Conservation (phyloP, 2,329 filamentous ascomycete genomes). For the Helminthosporium solani region DNA sequence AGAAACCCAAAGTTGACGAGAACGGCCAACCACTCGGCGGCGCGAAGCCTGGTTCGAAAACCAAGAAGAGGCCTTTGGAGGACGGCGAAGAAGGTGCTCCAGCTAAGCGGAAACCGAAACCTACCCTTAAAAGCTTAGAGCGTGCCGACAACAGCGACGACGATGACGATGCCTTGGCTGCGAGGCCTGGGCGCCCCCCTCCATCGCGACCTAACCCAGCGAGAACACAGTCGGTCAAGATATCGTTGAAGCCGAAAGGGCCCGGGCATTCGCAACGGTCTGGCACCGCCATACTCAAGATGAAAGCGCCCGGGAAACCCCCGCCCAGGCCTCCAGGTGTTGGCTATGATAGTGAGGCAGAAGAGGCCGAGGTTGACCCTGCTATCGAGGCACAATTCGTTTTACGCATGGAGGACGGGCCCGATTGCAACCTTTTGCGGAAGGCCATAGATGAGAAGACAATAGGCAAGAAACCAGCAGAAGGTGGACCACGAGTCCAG, state of each 20-base stretch:
- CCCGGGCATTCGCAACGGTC: conserved; percentile 14
- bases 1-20: conserved; percentile 41
- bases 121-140: conserved; percentile 35
- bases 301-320: conserved; percentile 37
- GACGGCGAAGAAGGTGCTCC: conserved; percentile 34
- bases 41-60: conserved; percentile 28
- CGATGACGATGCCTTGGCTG: conserved; percentile 21
- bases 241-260: conserved; percentile 37
- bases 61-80: conserved; percentile 41
- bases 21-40: conserved; percentile 25
- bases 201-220: conserved; percentile 10
- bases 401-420: conserved; percentile 81
- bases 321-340: conserved; percentile 67
- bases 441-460: conserved; percentile 73
- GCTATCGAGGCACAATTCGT: conserved; percentile 88
- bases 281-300: conserved; percentile 32
- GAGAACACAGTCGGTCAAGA: conserved; percentile 32
- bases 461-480: conserved; percentile 64
- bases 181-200: not conserved
- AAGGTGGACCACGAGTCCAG: conserved; percentile 73
- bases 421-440: conserved; percentile 80
- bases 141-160: conserved; percentile 26
- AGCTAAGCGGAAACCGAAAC: conserved; percentile 40
- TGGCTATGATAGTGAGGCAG: conserved; percentile 94
- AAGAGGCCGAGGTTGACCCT: conserved; percentile 84